phyloP scores from a whole-genome alignment of 805 yeast genomes.

The Suhomyces sp. region DNA sequence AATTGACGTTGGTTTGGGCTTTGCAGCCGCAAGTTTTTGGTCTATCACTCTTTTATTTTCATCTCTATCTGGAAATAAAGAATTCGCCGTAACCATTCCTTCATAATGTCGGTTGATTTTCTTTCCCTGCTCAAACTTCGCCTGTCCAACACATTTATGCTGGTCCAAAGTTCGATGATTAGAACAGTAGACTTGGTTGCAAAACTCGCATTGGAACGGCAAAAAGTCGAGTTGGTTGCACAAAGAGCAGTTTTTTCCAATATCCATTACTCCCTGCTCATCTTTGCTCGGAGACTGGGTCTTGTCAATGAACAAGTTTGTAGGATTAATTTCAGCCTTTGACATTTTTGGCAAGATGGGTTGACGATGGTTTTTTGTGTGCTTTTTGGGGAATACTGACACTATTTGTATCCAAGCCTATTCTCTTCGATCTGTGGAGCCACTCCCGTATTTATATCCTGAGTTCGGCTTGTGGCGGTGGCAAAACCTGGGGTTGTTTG shows the following conservation, averaged over 20 bases:
- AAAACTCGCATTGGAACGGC: constrained; percentile 55
- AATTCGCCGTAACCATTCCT: constrained; percentile 40
- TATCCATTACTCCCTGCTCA: constrained; percentile 45
- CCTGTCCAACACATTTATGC: constrained; percentile 31
- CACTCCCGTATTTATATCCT: too few species aligned
- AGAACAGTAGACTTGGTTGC: constrained; percentile 47
- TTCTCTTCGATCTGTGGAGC: too few species aligned
- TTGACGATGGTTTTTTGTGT: background rate
- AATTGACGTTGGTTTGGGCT: constrained; percentile 25
- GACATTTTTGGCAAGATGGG: constrained; percentile 1
- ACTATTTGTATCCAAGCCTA: too few species aligned
- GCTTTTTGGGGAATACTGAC: too few species aligned
- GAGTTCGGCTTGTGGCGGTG: constrained; percentile 16
- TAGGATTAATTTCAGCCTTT: constrained; percentile 6
- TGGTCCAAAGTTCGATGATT: constrained; percentile 44
- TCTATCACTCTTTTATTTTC: constrained; percentile 39
- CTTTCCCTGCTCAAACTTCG: constrained; percentile 4
- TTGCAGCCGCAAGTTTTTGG: constrained; percentile 13
- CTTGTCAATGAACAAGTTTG: constrained; percentile 22
- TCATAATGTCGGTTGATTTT: constrained; percentile 1
- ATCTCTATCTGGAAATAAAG: constrained; percentile 54
- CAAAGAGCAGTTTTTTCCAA: constrained; percentile 56
- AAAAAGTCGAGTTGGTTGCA: constrained; percentile 58
- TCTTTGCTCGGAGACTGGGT: constrained; percentile 19
- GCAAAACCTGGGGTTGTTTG: too few species aligned